Evolutionary conservation across 305 asterid species (phyloP).

Genomic region (Ilex paraguariensis): DNA sequence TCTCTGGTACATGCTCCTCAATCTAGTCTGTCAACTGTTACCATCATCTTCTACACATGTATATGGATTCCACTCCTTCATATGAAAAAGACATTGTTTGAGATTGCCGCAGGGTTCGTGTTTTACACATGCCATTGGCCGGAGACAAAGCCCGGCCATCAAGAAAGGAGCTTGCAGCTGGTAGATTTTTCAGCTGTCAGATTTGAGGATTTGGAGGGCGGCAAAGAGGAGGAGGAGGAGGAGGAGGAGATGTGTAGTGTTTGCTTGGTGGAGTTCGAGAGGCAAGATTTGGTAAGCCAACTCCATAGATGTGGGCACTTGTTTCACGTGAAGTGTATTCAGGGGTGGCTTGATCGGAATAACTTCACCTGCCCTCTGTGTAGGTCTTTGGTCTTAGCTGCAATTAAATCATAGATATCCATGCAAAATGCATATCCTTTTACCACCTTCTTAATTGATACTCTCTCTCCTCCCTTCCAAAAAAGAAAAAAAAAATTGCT

Average conservation of each 20-base stretch:
- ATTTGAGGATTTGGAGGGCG: constrained; percentile 13
- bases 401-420: too few relatives aligned
- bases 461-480: too few relatives aligned
- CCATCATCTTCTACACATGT: constrained; percentile 24
- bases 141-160: background rate
- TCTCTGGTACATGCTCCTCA: constrained; percentile 19
- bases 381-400: constrained; percentile 28
- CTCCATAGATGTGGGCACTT: constrained; percentile 49
- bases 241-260: constrained; percentile 33
- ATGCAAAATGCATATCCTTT: too few relatives aligned
- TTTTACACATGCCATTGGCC: constrained; percentile 10
- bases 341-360: constrained; percentile 48
- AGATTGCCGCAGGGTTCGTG: constrained; percentile 10
- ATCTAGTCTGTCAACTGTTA: constrained; percentile 19
- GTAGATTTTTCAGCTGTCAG: constrained; percentile 24
- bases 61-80: constrained; percentile 28
- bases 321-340: constrained; percentile 49
- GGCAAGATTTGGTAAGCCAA: constrained; percentile 36
- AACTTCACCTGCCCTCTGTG: constrained; percentile 69
- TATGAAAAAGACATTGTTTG: background rate
- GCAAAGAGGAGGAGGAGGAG: constrained; percentile 2
- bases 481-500: too few relatives aligned
- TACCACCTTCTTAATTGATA: too few relatives aligned
- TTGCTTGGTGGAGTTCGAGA: constrained; percentile 45
- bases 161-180: background rate